phyloP scores from a whole-genome alignment of 2,329 filamentous ascomycete species.

The Metarhizium rileyi region DNA sequence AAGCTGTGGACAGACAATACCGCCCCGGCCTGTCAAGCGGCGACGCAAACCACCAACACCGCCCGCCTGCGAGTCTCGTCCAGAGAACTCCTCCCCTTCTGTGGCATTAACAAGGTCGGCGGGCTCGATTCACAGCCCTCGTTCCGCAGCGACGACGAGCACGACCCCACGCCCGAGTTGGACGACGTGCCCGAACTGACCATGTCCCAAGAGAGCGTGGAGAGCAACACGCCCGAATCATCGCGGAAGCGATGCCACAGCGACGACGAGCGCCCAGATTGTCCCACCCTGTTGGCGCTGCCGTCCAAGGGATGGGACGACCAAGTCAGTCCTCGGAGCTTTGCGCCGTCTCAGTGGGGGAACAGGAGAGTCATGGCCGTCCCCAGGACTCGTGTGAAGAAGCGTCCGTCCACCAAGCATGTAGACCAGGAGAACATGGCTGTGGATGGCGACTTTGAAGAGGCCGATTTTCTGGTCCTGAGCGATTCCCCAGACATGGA shows the following conservation, averaged over 20 bases:
- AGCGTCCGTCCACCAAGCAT: constrained; percentile 12
- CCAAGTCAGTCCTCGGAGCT: constrained; percentile 30
- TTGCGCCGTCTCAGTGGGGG: constrained; percentile 26
- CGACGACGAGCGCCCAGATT: constrained; percentile 30
- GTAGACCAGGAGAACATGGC: constrained; percentile 38
- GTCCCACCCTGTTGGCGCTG: not conserved
- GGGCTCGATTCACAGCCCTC: constrained; percentile 53
- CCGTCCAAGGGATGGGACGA: constrained; percentile 22
- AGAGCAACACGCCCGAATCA: constrained; percentile 22
- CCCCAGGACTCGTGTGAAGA: constrained; percentile 26
- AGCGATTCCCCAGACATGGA: constrained; percentile 33
- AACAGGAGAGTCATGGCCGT: constrained; percentile 39
- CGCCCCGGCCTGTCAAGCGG: not conserved
- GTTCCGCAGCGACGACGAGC: constrained; percentile 17
- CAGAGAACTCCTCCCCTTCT: constrained; percentile 68
- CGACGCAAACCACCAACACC: constrained; percentile 9
- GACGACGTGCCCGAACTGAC: constrained; percentile 38
- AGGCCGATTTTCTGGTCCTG: constrained; percentile 55
- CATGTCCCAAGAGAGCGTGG: constrained; percentile 45
- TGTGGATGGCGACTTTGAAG: constrained; percentile 51
- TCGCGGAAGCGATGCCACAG: constrained; percentile 39
- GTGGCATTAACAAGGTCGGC: constrained; percentile 67
- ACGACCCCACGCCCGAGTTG: constrained; percentile 20
- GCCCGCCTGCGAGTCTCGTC: constrained; percentile 20
- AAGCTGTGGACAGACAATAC: constrained; percentile 37